phyloP scores from a whole-genome alignment of 345 rosid genomes.

The Schrenkiella parvula region DNA sequence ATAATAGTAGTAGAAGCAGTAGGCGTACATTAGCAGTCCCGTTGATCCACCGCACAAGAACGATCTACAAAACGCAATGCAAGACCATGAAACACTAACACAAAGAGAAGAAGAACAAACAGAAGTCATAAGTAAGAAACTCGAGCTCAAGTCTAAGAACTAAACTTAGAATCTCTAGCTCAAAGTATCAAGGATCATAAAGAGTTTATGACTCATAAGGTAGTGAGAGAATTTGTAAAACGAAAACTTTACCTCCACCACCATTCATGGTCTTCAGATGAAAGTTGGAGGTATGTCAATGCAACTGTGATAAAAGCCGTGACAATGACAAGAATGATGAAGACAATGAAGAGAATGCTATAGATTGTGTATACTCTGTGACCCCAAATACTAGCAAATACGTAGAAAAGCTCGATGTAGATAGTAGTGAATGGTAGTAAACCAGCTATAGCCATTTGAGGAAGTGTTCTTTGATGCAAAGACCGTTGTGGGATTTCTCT shows the following conservation, averaged over 20 bases:
- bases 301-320: slow-evolving; percentile 61
- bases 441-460: slow-evolving; percentile 71
- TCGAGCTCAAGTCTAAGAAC: neutral
- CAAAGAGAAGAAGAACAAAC: no score
- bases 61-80: slow-evolving; percentile 19
- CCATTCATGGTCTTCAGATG: slow-evolving; percentile 62
- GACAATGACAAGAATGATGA: slow-evolving; percentile 59
- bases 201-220: no score
- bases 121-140: no score
- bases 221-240: neutral
- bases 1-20: slow-evolving; percentile 46
- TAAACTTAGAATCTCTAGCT: neutral
- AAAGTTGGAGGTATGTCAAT: slow-evolving; percentile 53
- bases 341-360: slow-evolving; percentile 57
- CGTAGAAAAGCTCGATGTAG: slow-evolving; percentile 60
- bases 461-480: slow-evolving; percentile 50
- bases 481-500: slow-evolving; percentile 52
- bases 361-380: slow-evolving; percentile 62
- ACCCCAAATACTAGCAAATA: slow-evolving; percentile 63
- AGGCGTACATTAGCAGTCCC: slow-evolving; percentile 40
- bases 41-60: slow-evolving; percentile 51
- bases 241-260: slow-evolving; percentile 56
- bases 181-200: neutral
- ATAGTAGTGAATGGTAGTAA: slow-evolving; percentile 62
- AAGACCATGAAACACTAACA: neutral